Percentiles rank a stretch among this genome's conserved stretches.
phyloP scores from a whole-genome alignment of 176 grass and related monocot species.

The Phyllostachys edulis region DNA sequence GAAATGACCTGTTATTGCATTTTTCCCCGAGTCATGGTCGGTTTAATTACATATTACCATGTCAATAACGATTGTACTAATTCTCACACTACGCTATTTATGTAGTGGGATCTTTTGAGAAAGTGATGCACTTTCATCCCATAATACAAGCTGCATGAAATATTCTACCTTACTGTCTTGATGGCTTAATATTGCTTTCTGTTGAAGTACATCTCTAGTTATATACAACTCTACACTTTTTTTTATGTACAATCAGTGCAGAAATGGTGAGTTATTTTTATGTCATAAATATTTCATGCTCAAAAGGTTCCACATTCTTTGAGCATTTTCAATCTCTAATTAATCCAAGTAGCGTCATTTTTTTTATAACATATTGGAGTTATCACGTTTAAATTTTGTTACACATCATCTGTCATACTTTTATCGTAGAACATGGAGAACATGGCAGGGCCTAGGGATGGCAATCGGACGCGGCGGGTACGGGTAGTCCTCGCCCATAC shows the following conservation, averaged over 20 bases:
- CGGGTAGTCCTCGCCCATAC: too few species aligned
- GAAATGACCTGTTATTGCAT: conserved; percentile 6
- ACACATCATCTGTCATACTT: too few species aligned
- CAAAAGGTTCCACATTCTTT: not conserved
- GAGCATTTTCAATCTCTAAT: too few species aligned
- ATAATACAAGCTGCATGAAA: not conserved
- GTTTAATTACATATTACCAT: conserved; percentile 14
- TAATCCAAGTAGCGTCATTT: too few species aligned
- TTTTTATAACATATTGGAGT: too few species aligned
- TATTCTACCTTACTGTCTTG: too few species aligned
- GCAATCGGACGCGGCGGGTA: too few species aligned
- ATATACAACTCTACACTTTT: not conserved
- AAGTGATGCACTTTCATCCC: not conserved
- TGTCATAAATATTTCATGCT: not conserved
- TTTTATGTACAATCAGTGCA: not conserved
- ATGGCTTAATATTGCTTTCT: not conserved
- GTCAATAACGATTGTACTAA: not conserved
- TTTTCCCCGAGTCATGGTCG: conserved; percentile 3
- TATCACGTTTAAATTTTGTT: too few species aligned
- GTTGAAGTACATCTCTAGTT: not conserved
- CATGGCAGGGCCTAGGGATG: too few species aligned
- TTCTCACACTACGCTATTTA: not conserved
- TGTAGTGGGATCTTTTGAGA: too few species aligned
- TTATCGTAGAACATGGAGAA: too few species aligned
- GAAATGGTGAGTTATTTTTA: not conserved